These are phyloP conservation scores for Grigorovia humatica DNA, from an alignment of 805 yeast species.

Conservation along the genomic window DNA sequence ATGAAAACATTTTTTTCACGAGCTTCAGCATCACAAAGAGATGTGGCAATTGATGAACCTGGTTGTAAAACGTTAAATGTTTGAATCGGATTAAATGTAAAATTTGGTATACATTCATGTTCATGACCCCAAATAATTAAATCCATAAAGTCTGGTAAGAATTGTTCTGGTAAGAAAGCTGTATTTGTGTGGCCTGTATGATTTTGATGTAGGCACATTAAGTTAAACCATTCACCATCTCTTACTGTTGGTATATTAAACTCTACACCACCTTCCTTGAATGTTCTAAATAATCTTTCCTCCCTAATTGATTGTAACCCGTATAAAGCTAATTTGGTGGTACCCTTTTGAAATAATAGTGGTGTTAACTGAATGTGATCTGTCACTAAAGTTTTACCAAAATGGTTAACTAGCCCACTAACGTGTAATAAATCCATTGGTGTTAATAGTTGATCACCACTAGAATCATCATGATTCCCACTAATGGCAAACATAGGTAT, in stretches of 20 bases:
- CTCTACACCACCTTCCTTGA: constrained; percentile 68
- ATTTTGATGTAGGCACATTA: constrained; percentile 87
- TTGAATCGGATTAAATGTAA: constrained; percentile 41
- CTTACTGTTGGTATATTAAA: constrained; percentile 59
- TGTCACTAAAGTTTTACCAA: constrained; percentile 69
- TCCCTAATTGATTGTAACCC: constrained; percentile 86
- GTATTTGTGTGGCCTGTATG: constrained; percentile 74
- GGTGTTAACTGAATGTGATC: constrained; percentile 71
- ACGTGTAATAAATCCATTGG: constrained; percentile 80
- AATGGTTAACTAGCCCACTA: constrained; percentile 78
- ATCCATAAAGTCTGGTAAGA: constrained; percentile 73
- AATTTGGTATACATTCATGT: constrained; percentile 79
- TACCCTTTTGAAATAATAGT: constrained; percentile 70
- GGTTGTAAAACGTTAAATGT: constrained; percentile 80
- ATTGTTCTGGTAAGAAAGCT: constrained; percentile 73
- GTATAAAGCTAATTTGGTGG: constrained; percentile 72
- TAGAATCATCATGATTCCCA: constrained; percentile 95
- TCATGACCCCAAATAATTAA: constrained; percentile 96
- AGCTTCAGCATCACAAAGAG: constrained; percentile 77
- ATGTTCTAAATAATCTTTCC: constrained; percentile 73
- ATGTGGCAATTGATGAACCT: constrained; percentile 90
- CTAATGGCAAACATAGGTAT: constrained; percentile 87
- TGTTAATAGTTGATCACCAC: constrained; percentile 72
- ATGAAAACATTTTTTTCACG: constrained; percentile 65
- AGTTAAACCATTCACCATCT: constrained; percentile 65